These are phyloP conservation scores for Russula sp. DNA, from an alignment of 768 basidiomycete genomes.

Conservation along the genomic window DNA sequence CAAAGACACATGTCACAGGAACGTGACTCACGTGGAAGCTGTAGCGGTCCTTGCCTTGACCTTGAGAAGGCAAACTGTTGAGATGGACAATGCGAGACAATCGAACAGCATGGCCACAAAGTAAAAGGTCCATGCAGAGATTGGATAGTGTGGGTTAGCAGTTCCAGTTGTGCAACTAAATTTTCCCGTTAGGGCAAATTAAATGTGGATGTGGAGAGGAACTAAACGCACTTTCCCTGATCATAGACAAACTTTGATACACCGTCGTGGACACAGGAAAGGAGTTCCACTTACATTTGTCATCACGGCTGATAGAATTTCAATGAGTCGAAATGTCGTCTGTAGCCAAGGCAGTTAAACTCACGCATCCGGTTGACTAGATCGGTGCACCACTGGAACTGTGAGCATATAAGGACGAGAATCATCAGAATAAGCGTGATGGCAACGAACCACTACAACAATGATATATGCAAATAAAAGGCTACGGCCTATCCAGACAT, in stretches of 20 bases:
- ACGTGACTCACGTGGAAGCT: slow-evolving; percentile 27
- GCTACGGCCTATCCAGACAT: slow-evolving; percentile 32
- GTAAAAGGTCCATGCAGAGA: slow-evolving; percentile 54
- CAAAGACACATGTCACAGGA: background rate
- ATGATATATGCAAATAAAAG: slow-evolving; percentile 36
- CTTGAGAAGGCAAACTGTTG: slow-evolving; percentile 44
- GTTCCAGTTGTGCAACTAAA: slow-evolving; percentile 43
- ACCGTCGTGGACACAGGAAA: background rate
- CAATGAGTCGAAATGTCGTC: background rate
- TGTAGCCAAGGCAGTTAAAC: slow-evolving; percentile 16
- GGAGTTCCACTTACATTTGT: background rate
- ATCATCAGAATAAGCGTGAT: slow-evolving; percentile 20
- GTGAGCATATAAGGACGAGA: background rate
- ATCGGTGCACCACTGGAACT: slow-evolving; percentile 54
- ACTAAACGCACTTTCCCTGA: slow-evolving; percentile 33
- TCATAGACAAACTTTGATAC: background rate
- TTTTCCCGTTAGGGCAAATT: background rate
- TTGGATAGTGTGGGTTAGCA: slow-evolving; percentile 14
- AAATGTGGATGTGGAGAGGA: background rate
- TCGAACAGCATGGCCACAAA: slow-evolving; percentile 53
- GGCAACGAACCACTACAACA: slow-evolving; percentile 36
- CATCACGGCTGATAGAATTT: slow-evolving; percentile 12
- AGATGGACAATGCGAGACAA: slow-evolving; percentile 41
- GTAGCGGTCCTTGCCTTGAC: slow-evolving; percentile 29
- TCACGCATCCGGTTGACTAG: slow-evolving; percentile 44